Evolutionary conservation across 768 basidiomycete species (phyloP).

Genomic region (Xanthoconium purpureum): DNA sequence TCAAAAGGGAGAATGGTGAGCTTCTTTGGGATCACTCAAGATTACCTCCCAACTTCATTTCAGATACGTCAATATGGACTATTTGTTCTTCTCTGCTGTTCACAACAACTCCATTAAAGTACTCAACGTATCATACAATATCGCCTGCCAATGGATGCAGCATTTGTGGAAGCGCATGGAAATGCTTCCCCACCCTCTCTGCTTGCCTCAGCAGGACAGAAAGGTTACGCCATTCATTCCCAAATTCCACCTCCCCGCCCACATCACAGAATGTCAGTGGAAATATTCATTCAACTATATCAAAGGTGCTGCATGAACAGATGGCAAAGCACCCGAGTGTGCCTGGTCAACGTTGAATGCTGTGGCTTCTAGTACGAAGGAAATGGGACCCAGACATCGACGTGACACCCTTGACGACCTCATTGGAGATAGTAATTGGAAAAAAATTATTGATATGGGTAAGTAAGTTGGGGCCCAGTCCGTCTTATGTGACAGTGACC

Average conservation of each 20-base stretch:
- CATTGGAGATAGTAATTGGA: slow-evolving; percentile 14
- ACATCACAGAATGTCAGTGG: no score
- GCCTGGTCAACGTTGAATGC: slow-evolving; percentile 37
- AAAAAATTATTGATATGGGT: slow-evolving; percentile 30
- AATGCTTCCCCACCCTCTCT: no score
- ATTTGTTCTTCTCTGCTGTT: background rate
- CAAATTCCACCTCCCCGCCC: slow-evolving; percentile 30
- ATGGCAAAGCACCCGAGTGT: slow-evolving; percentile 36
- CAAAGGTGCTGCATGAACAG: background rate
- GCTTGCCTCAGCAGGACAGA: no score
- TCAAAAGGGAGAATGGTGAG: slow-evolving; percentile 17
- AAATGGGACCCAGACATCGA: slow-evolving; percentile 36
- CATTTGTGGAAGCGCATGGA: no score
- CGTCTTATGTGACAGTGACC: no score
- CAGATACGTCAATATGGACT: background rate
- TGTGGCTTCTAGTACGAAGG: background rate
- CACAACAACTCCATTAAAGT: background rate
- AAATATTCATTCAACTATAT: slow-evolving; percentile 32
- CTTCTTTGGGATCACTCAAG: background rate
- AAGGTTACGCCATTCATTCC: slow-evolving; percentile 25
- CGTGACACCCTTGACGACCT: slow-evolving; percentile 37
- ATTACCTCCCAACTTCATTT: no score
- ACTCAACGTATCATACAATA: background rate
- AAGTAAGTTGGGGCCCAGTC: background rate
- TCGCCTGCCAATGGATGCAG: background rate